Evolutionary conservation across 2,329 filamentous ascomycete genomes (phyloP).

Genomic region (Colletotrichum sp.): DNA sequence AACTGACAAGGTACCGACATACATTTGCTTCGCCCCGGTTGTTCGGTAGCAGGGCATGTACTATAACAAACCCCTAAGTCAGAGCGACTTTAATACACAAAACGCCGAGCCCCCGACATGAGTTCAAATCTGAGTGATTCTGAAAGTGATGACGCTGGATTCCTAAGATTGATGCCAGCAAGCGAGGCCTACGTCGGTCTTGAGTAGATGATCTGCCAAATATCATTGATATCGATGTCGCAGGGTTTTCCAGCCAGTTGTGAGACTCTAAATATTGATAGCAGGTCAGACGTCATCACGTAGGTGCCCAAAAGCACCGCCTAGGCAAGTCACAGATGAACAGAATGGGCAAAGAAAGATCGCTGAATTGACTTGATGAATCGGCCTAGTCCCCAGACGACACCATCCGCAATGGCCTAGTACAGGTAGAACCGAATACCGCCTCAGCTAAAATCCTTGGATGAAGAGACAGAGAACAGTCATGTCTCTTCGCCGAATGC

Average conservation of each 20-base stretch:
- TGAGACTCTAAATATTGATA: neutral
- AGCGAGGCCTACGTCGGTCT: neutral
- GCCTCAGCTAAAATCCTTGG: neutral
- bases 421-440: neutral
- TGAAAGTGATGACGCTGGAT: neutral
- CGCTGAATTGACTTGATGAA: neutral
- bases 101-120: conserved; percentile 13
- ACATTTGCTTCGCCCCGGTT: conserved; percentile 4
- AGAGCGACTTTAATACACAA: conserved; percentile 11
- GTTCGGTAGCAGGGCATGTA: conserved; percentile 11
- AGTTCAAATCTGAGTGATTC: neutral
- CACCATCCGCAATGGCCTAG: neutral
- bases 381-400: neutral
- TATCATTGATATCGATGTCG: neutral
- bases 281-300: neutral
- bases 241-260: neutral
- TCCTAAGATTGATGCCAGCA: neutral
- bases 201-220: neutral
- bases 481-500: neutral
- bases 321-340: neutral
- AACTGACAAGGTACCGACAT: neutral
- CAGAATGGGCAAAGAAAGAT: neutral
- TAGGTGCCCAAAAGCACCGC: neutral
- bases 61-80: conserved; percentile 9
- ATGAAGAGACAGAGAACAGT: neutral